Percentiles rank a stretch among this genome's conserved stretches.
phyloP scores from a whole-genome alignment of 495 filamentous ascomycete genomes.

The Aspergillus cristatus region DNA sequence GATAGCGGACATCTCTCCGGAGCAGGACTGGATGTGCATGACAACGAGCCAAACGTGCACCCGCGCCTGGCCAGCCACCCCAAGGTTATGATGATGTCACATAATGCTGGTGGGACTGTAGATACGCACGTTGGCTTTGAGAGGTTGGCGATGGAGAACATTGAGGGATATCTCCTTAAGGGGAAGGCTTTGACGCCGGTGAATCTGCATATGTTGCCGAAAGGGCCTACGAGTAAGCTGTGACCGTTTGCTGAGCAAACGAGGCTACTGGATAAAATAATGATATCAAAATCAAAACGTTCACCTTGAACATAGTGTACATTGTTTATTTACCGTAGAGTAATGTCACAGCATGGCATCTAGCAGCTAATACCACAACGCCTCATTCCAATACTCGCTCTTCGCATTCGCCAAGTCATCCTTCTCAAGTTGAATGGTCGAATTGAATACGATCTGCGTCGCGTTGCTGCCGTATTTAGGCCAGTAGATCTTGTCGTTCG shows the following conservation, averaged over 20 bases:
- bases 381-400: slow-evolving; percentile 24
- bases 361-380: slow-evolving; percentile 24
- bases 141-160: slow-evolving; percentile 62
- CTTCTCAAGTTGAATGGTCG: slow-evolving; percentile 17
- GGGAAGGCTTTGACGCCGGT: slow-evolving; percentile 53
- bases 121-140: slow-evolving; percentile 69
- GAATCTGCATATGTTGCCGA: slow-evolving; percentile 45
- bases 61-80: slow-evolving; percentile 41
- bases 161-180: slow-evolving; percentile 48
- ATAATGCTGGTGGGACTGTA: slow-evolving; percentile 64
- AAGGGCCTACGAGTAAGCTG: not conserved
- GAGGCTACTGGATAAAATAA: no score
- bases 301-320: no score
- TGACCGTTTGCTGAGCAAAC: no score
- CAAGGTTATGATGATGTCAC: slow-evolving; percentile 54
- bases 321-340: no score
- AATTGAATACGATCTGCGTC: slow-evolving; percentile 18
- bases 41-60: slow-evolving; percentile 38
- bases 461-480: slow-evolving; percentile 18
- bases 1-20: slow-evolving; percentile 42
- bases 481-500: slow-evolving; percentile 25
- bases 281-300: slow-evolving; percentile 13
- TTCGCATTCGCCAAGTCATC: slow-evolving; percentile 24
- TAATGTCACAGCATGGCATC: no score
- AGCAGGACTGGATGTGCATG: slow-evolving; percentile 63